Base-by-base conservation (phyloP, 176 grass and related monocot species). In the Pontederia crassipes region DNA sequence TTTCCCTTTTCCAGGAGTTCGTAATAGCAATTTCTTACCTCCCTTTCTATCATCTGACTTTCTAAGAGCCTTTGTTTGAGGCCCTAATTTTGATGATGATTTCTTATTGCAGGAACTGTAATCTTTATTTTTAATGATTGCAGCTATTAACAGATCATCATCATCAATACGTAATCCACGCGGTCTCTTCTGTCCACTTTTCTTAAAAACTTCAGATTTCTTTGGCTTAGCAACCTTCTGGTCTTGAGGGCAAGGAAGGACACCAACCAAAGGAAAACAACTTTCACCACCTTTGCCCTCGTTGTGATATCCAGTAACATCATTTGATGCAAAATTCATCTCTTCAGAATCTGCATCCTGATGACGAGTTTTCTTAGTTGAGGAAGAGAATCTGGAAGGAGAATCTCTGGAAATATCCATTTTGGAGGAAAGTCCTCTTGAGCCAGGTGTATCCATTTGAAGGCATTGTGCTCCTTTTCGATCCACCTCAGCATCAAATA, bases 71-170 rank as follows among this genome's bases (percentile, higher is more conserved):
- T 69, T 85, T 58, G 61, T 52, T 52, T 49, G 59, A 46, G 73
- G 74, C 29, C 48, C 46, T 13, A 50, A 57, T 14, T 72, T 73
- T 48, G 79, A 74, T 52, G 62, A 51, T 66, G 88, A 85, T 71
- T 83, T 88, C 7, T 69, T 35, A 51, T 80, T 75, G 51, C 67
- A 78, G 27, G 74, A 88, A 56, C 45, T 68, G 7, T 91, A 81
- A 74, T 98, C 87, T 71, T 87, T 98, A 46, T 92, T 89, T 86
- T 98, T 98, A 11, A 98, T 79, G 61, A 98, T 83, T 62, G 81
- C 87, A 71, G 93, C 75, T 54, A 92, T 86, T 80, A 98, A 77
- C 79, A 92, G 87, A 58, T 98, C 93, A 62, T 98, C 79, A 11
- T 98, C 93, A 58, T 81, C 80, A 79, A 98, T 92, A 13, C 80